These are phyloP conservation scores for Penicillium coprophilum DNA, from an alignment of 495 filamentous ascomycete genomes.

Conservation along the genomic window DNA sequence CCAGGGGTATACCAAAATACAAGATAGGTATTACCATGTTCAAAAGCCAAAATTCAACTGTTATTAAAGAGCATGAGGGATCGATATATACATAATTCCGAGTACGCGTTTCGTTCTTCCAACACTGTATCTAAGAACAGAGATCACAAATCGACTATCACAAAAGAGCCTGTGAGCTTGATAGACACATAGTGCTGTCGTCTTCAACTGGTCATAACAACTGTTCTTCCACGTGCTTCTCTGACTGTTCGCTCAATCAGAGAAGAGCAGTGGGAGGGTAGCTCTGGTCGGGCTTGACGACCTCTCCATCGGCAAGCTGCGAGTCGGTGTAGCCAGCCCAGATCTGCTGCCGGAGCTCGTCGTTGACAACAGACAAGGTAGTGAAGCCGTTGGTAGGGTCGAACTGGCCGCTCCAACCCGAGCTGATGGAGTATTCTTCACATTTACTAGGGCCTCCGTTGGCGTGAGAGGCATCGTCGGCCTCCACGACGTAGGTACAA, in stretches of 20 bases:
- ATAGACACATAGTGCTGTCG: neutral
- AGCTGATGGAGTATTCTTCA: slow-evolving; percentile 52
- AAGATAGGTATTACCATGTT: neutral
- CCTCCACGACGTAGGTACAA: slow-evolving; percentile 45
- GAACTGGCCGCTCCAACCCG: slow-evolving; percentile 57
- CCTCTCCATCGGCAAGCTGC: slow-evolving; percentile 43
- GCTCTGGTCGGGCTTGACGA: slow-evolving; percentile 54
- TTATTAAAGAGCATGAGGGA: neutral
- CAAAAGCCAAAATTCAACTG: neutral
- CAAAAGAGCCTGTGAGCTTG: neutral
- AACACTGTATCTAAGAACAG: neutral
- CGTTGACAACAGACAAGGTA: slow-evolving; percentile 46
- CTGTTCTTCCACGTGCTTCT: neutral
- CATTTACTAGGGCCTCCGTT: slow-evolving; percentile 41
- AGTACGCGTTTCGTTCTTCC: neutral
- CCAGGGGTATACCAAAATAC: neutral
- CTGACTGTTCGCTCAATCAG: slow-evolving; percentile 13
- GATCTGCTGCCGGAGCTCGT: slow-evolving; percentile 35
- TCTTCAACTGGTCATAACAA: neutral
- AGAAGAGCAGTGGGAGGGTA: slow-evolving; percentile 47
- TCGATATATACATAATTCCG: neutral
- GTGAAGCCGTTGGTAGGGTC: slow-evolving; percentile 54
- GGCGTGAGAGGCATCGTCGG: slow-evolving; percentile 38
- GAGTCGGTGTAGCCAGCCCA: slow-evolving; percentile 52
- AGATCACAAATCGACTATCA: neutral